A percentile compares a stretch with the other conserved stretches of the same genome.
Conservation (phyloP, 306 rosid genomes). For the Rosa persica region DNA sequence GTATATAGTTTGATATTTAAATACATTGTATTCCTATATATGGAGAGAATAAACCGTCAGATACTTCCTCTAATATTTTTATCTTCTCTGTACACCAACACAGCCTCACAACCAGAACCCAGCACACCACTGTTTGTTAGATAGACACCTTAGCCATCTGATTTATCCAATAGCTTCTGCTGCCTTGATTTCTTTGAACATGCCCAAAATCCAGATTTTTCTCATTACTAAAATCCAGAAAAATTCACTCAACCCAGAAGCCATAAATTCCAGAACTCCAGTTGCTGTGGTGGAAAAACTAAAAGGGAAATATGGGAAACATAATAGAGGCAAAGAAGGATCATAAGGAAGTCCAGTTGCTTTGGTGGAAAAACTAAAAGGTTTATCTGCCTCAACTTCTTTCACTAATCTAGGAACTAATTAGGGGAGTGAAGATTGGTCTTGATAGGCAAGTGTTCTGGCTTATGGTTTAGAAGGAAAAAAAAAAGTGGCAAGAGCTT, state of each 20-base stretch:
- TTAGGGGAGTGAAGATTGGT: no score
- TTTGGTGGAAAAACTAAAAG: no score
- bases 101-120: not conserved
- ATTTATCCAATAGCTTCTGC: not conserved
- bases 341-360: no score
- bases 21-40: not conserved
- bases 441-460: no score
- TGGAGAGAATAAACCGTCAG: not conserved
- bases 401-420: no score
- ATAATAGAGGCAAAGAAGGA: not conserved
- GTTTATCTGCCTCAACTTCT: no score
- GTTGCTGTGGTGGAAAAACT: no score
- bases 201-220: not conserved
- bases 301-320: no score
- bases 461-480: no score
- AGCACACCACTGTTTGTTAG: not conserved
- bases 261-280: not conserved
- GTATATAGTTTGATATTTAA: not conserved
- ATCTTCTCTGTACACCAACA: not conserved
- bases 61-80: not conserved
- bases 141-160: not conserved
- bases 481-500: no score
- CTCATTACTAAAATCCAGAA: not conserved
- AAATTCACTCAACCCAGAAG: not conserved
- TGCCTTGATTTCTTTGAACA: not conserved